Conservation (phyloP, 345 rosid species). For the Microcos paniculata region DNA sequence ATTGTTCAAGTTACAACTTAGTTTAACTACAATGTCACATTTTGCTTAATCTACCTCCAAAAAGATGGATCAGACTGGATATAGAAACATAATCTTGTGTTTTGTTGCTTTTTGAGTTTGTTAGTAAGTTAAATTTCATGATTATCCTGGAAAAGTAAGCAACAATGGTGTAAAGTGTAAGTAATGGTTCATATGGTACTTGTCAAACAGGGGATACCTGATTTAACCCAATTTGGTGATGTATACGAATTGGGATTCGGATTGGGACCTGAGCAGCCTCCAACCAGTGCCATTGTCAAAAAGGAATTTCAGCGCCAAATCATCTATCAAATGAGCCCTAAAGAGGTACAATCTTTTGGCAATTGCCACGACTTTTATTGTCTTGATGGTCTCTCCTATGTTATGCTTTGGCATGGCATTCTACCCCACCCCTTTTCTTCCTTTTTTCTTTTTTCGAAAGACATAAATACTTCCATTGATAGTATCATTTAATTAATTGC, state of each 20-base stretch:
- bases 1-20: not conserved
- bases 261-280: conserved; percentile 64
- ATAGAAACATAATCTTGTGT: not conserved
- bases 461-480: not conserved
- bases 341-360: conserved; percentile 45
- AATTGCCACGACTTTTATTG: not conserved
- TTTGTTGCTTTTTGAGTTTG: too few species aligned
- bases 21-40: not conserved
- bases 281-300: conserved; percentile 68
- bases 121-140: not conserved
- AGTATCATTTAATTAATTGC: not conserved
- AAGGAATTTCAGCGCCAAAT: conserved; percentile 55
- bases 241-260: conserved; percentile 70
- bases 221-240: conserved; percentile 68
- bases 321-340: conserved; percentile 64
- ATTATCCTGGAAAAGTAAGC: not conserved
- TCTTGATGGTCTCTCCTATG: not conserved
- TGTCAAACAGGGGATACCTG: conserved; percentile 69
- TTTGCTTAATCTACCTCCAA: not conserved
- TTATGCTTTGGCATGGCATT: conserved; percentile 1
- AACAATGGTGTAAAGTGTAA: not conserved
- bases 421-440: not conserved
- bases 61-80: not conserved
- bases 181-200: not conserved
- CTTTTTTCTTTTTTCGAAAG: not conserved